These are phyloP conservation scores for Chlorociboria aeruginascens DNA, from an alignment of 495 filamentous ascomycete genomes.

Conservation along the genomic window DNA sequence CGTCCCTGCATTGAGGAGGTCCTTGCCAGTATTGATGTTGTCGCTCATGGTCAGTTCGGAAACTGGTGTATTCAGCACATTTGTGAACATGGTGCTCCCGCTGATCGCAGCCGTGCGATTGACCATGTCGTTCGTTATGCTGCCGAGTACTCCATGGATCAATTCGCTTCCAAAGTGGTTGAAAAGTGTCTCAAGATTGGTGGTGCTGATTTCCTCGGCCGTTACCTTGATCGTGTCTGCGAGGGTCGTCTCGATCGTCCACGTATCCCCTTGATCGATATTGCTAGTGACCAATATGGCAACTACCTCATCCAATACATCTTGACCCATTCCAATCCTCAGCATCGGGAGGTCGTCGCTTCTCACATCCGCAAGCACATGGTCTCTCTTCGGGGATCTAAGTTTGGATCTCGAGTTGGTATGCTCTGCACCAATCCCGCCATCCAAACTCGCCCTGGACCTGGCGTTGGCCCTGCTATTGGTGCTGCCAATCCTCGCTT, in stretches of 20 bases:
- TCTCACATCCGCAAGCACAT: constrained; percentile 96
- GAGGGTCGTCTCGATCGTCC: constrained; percentile 83
- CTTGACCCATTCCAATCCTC: constrained; percentile 69
- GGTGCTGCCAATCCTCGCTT: constrained; percentile 40
- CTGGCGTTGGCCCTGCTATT: constrained; percentile 50
- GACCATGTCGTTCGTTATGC: constrained; percentile 90
- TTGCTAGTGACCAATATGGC: constrained; percentile 95
- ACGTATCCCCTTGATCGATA: constrained; percentile 94
- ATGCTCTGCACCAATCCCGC: constrained; percentile 98
- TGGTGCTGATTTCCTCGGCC: constrained; percentile 77
- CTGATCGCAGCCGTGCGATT: constrained; percentile 83
- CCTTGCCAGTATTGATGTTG: constrained; percentile 81
- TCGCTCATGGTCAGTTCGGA: constrained; percentile 96
- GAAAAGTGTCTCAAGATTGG: constrained; percentile 99
- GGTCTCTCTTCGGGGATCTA: constrained; percentile 96
- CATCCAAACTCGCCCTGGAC: constrained; percentile 71
- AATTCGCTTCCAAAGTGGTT: constrained; percentile 97
- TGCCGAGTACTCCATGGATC: constrained; percentile 96
- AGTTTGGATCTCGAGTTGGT: constrained; percentile 94
- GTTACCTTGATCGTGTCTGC: constrained; percentile 88
- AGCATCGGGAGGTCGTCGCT: constrained; percentile 87
- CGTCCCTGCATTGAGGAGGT: constrained; percentile 96
- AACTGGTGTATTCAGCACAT: constrained; percentile 99
- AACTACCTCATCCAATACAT: constrained; percentile 98
- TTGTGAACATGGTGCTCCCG: constrained; percentile 88